Evolutionary conservation across 2,329 filamentous ascomycete species (phyloP), one percentile per base, ranked within the genome.

Genomic region (Fusarium sp.): DNA sequence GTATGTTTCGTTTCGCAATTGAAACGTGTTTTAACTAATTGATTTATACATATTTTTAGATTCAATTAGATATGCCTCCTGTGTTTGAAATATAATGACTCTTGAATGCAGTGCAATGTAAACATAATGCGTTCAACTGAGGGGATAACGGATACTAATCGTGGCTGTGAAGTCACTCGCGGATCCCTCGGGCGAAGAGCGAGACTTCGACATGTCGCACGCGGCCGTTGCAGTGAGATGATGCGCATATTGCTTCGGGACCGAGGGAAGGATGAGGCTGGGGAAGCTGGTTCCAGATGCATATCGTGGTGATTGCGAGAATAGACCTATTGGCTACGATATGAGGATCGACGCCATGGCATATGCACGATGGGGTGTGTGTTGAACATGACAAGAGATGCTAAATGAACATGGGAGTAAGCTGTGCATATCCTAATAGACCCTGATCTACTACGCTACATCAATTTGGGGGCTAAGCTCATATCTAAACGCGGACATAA

Each of bases 1-100:
- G 26, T 28, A 42, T 57, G 65, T 69, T 68, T 69, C 65, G 64
- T 68, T 50, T 69, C 50, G 43, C 28, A 53, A 63, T 61, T 67
- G 62, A 66, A 66, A 66, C 55, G 38, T 58, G 58, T 67, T 68
- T 63, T 39, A 26, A 66, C 15, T 36, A 26, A 18, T 33, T 20
- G 18, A 24, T 42, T 15, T 44, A 18, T 14, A 59, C 49, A 22
- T 63, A 63, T 65, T 65, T 68, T 60, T 65, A 68, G 54, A 14
- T 38, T 15, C 10, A 20, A 38, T 44, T n/a, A 34, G 18, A 49
- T 39, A 45, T 64, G 28, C 9, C 15, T 22, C 2, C 24, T 22
- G 18, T 28, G 18, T 34, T 22, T 22, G 45, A 15, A 14, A 53
- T 38, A 14, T n/a, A 31, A 22, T 4, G 4, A 20, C 17, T 8